phyloP scores from a whole-genome alignment of 345 rosid species.

The Psidium friedrichsthalianum region DNA sequence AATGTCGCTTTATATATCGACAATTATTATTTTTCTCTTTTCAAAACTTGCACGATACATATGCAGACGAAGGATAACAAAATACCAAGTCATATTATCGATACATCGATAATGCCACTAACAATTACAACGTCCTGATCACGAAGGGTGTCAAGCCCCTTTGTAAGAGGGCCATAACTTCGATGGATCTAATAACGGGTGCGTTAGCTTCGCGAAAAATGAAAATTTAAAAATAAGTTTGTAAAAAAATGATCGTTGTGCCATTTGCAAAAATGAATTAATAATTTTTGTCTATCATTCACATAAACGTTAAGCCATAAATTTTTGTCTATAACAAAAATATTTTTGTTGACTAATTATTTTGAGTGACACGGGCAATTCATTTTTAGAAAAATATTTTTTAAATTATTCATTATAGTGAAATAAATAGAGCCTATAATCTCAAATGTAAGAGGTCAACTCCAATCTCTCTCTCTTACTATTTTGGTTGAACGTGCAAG shows the following conservation, averaged over 20 bases:
- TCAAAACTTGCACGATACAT: background rate
- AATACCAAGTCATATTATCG: background rate
- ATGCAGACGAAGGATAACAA: background rate
- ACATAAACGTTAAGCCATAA: too few species aligned
- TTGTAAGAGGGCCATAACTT: background rate
- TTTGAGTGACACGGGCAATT: too few species aligned
- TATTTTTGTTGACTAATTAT: too few species aligned
- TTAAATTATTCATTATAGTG: too few species aligned
- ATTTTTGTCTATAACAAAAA: too few species aligned
- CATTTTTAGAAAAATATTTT: too few species aligned
- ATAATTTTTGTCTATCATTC: too few species aligned
- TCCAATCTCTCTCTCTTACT: background rate
- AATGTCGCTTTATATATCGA: background rate
- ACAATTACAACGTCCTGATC: background rate
- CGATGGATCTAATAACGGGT: background rate
- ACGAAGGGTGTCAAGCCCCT: rapidly evolving
- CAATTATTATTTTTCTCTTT: background rate
- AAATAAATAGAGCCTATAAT: too few species aligned
- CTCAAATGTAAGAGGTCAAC: background rate
- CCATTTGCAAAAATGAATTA: too few species aligned
- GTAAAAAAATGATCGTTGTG: too few species aligned
- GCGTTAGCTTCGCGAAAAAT: too few species aligned
- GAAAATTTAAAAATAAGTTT: too few species aligned
- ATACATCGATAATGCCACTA: background rate
- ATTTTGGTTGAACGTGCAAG: background rate